These are phyloP conservation scores for Sporothrix dimorphospora DNA, from an alignment of 2,329 filamentous ascomycete species.

Conservation along the genomic window DNA sequence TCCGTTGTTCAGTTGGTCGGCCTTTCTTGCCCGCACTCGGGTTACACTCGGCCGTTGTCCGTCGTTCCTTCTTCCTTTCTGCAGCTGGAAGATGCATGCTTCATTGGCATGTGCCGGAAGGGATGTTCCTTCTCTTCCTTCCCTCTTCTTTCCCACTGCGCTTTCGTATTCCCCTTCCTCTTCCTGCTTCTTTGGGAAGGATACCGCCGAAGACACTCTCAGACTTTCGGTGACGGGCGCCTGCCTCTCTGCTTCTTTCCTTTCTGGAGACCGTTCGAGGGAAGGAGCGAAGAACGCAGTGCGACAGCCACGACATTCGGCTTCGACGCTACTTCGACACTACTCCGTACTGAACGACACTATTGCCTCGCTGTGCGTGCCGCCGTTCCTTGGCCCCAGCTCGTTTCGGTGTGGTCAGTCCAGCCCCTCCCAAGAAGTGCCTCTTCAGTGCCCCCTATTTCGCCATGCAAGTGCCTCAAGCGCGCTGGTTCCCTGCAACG, in stretches of 20 bases:
- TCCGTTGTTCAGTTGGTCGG: not conserved
- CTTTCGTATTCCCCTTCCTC: not conserved
- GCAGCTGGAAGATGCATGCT: not conserved
- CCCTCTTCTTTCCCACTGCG: not conserved
- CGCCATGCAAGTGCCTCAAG: not conserved
- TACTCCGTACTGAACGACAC: no score
- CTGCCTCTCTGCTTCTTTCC: constrained; percentile 1
- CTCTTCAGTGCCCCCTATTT: not conserved
- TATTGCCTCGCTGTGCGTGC: constrained; percentile 17
- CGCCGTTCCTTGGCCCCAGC: constrained; percentile 6
- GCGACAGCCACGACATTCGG: no score
- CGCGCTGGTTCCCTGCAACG: not conserved
- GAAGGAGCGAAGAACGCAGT: not conserved
- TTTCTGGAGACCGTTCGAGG: constrained; percentile 4
- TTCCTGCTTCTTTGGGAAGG: constrained; percentile 14
- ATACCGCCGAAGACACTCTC: not conserved
- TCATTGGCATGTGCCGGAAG: not conserved
- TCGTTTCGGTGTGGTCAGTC: not conserved
- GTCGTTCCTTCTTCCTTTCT: not conserved
- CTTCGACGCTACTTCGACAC: no score
- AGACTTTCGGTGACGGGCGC: not conserved
- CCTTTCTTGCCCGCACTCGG: not conserved
- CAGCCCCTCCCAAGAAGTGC: not conserved
- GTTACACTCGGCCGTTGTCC: constrained; percentile 13
- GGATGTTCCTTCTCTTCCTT: not conserved